phyloP scores from a whole-genome alignment of 306 rosid species.

The Acacia acuminata region DNA sequence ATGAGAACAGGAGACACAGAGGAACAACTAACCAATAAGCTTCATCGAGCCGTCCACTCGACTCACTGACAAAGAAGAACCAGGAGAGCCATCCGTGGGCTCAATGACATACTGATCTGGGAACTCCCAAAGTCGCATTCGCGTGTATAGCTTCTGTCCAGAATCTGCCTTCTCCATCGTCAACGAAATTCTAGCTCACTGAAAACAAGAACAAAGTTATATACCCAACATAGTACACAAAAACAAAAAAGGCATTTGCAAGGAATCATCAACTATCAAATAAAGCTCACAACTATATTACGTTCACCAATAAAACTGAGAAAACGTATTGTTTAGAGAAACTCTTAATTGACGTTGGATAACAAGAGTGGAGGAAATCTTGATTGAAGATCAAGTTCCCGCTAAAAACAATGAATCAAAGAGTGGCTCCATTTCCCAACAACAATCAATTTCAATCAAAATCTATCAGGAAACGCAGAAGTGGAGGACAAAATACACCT shows the following conservation, averaged over 20 bases:
- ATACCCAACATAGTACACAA: background rate
- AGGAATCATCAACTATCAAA: background rate
- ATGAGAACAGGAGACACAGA: background rate
- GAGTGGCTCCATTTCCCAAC: background rate
- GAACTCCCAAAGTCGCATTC: slow-evolving; percentile 80
- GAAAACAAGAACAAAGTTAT: background rate
- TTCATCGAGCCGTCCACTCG: slow-evolving; percentile 68
- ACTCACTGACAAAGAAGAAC: slow-evolving; percentile 58
- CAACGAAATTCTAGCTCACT: slow-evolving; percentile 33
- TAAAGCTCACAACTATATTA: background rate
- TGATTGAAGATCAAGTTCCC: slow-evolving; percentile 12
- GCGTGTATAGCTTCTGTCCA: slow-evolving; percentile 60
- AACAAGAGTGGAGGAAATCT: background rate
- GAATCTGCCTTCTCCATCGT: slow-evolving; percentile 73
- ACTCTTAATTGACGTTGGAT: background rate
- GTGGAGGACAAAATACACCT: slow-evolving; percentile 19
- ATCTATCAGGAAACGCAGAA: background rate
- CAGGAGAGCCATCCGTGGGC: slow-evolving; percentile 77
- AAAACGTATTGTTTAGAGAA: background rate
- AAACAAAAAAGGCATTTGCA: background rate
- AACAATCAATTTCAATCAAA: background rate
- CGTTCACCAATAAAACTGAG: background rate
- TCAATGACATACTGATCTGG: slow-evolving; percentile 75
- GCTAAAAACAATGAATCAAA: slow-evolving; percentile 1
- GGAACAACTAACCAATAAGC: slow-evolving; percentile 54